Conservation (phyloP, 768 basidiomycete species). For the Lactarius trivialis region DNA sequence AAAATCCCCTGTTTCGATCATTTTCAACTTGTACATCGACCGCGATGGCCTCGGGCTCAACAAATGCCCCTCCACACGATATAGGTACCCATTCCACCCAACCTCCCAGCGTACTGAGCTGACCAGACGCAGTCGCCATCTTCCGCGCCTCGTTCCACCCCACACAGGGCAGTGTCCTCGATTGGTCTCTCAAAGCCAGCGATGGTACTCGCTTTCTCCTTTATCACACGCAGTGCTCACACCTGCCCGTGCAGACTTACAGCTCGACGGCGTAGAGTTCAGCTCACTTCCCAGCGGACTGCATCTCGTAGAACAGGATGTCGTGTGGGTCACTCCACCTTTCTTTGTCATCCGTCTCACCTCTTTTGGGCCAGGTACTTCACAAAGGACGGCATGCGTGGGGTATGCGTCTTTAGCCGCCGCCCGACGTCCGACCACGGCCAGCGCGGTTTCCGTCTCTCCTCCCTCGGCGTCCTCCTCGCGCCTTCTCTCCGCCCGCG, state of each 20-base stretch:
- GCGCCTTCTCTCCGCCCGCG: constrained; percentile 57
- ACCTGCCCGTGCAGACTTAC: constrained; percentile 43
- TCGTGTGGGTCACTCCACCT: constrained; percentile 48
- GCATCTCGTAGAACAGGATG: constrained; percentile 71
- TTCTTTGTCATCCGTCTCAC: constrained; percentile 6
- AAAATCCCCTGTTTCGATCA: background rate
- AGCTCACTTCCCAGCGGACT: constrained; percentile 76
- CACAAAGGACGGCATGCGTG: constrained; percentile 58
- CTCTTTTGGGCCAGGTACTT: constrained; percentile 49
- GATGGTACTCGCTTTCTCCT: constrained; percentile 42
- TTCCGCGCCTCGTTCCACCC: constrained; percentile 84
- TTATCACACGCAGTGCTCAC: background rate
- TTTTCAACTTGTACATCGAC: background rate
- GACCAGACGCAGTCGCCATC: constrained; percentile 53
- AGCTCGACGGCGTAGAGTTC: constrained; percentile 69
- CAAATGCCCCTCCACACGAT: constrained; percentile 10
- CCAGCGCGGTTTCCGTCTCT: constrained; percentile 74
- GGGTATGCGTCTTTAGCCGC: constrained; percentile 69
- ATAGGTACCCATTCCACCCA: background rate
- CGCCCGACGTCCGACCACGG: constrained; percentile 62
- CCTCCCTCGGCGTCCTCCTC: constrained; percentile 69
- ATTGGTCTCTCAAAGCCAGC: constrained; percentile 69
- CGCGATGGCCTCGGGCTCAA: constrained; percentile 5
- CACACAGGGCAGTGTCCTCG: constrained; percentile 70
- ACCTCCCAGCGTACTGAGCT: background rate